Percentiles rank a stretch among this genome's conserved stretches.
Evolutionary conservation across 2,329 filamentous ascomycete genomes (phyloP).

Genomic region (Sporothrix pseudoabietina): DNA sequence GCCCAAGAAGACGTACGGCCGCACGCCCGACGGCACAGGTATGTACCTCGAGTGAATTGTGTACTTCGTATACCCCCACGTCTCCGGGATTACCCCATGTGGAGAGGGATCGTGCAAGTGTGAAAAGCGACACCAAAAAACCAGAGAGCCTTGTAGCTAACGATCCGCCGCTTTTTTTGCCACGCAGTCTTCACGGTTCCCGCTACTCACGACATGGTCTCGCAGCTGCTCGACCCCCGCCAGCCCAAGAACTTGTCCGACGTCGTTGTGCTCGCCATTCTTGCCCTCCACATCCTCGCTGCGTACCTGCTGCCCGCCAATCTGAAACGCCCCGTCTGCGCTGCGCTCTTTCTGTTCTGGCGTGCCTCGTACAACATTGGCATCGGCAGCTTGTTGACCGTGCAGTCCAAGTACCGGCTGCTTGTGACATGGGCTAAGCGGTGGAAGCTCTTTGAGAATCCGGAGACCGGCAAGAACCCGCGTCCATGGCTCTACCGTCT

Average conservation of each 20-base stretch:
- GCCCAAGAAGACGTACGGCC: slow-evolving; percentile 78
- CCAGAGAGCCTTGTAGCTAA: slow-evolving; percentile 26
- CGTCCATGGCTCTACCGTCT: slow-evolving; percentile 79
- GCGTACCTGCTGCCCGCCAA: slow-evolving; percentile 71
- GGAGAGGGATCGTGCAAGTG: slow-evolving; percentile 20
- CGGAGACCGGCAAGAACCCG: slow-evolving; percentile 77
- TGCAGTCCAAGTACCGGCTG: slow-evolving; percentile 86
- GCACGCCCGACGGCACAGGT: slow-evolving; percentile 90
- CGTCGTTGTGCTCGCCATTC: slow-evolving; percentile 73
- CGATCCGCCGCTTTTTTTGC: slow-evolving; percentile 21
- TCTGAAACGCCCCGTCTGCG: slow-evolving; percentile 76
- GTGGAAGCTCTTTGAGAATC: slow-evolving; percentile 82
- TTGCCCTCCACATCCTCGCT: slow-evolving; percentile 72
- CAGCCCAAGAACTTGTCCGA: slow-evolving; percentile 96
- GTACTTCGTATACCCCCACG: not conserved
- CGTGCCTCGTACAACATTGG: slow-evolving; percentile 88
- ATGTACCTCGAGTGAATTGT: slow-evolving; percentile 45
- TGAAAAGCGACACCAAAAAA: not conserved
- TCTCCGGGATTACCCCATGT: slow-evolving; percentile 4
- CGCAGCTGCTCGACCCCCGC: slow-evolving; percentile 89
- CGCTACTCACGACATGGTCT: slow-evolving; percentile 98
- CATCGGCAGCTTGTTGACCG: slow-evolving; percentile 84
- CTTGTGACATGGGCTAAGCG: slow-evolving; percentile 86
- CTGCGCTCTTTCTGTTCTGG: slow-evolving; percentile 87
- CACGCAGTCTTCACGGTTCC: slow-evolving; percentile 89